Conservation (phyloP, 1,139 yeast genomes). For the Scheffersomyces segobiensis region DNA sequence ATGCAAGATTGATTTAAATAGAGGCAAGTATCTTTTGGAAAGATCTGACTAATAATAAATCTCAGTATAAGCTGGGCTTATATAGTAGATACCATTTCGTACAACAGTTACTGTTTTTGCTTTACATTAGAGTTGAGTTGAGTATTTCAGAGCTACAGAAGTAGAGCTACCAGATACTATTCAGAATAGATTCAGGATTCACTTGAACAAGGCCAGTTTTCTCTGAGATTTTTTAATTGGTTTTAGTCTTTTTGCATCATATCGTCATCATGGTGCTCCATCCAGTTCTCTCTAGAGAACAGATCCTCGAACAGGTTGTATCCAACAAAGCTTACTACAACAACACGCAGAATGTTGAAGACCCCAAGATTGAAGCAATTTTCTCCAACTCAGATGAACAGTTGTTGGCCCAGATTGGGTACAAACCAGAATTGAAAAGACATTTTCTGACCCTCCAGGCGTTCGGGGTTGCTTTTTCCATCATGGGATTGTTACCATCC, state of each 20-base stretch:
- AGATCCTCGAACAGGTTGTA: conserved; percentile 23
- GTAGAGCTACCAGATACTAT: too few species aligned
- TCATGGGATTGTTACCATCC: conserved; percentile 53
- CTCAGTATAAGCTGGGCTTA: neutral
- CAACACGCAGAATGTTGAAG: conserved; percentile 30
- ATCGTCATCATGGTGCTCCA: neutral
- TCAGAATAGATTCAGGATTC: too few species aligned
- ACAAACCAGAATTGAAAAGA: conserved; percentile 49
- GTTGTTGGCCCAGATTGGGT: conserved; percentile 28
- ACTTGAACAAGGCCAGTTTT: neutral
- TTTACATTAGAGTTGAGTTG: neutral
- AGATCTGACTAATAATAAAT: neutral
- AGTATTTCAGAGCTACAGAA: neutral
- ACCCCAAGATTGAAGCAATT: conserved; percentile 21
- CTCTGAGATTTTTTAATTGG: too few species aligned
- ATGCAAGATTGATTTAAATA: neutral
- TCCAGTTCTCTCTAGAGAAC: conserved; percentile 22
- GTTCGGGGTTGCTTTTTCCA: conserved; percentile 53
- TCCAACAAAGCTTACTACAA: conserved; percentile 24
- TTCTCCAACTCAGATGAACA: conserved; percentile 12
- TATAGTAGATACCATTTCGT: neutral
- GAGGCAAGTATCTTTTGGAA: neutral
- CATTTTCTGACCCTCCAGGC: conserved; percentile 47
- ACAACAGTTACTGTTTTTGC: neutral
- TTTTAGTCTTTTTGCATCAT: too few species aligned